These are phyloP conservation scores for Umbelopsis sp. DNA, from an alignment of 192 early-diverging fungal species.

Conservation along the genomic window DNA sequence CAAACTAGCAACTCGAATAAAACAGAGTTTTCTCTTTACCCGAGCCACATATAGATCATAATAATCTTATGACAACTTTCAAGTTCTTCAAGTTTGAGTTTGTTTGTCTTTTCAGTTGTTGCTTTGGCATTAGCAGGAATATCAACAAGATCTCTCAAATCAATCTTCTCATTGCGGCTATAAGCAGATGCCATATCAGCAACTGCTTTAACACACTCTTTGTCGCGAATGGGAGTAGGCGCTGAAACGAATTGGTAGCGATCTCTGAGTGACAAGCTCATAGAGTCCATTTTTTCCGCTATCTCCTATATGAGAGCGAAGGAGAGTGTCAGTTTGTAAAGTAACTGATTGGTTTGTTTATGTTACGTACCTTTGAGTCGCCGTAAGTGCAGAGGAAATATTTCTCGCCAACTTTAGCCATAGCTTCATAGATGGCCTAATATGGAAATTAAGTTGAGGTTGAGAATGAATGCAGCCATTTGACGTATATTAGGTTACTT, in stretches of 20 bases:
- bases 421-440: conserved; percentile 69
- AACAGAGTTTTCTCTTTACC: conserved; percentile 39
- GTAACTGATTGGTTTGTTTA: not conserved
- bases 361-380: conserved; percentile 53
- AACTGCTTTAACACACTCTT: conserved; percentile 15
- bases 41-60: conserved; percentile 89
- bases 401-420: conserved; percentile 63
- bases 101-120: conserved; percentile 32
- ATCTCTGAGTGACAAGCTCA: conserved; percentile 66
- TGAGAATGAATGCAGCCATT: not conserved
- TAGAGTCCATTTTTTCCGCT: conserved; percentile 62
- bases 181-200: conserved; percentile 24
- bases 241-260: conserved; percentile 71
- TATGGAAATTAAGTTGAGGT: conserved; percentile 5
- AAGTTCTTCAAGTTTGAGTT: conserved; percentile 43
- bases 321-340: not conserved
- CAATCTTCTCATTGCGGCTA: conserved; percentile 43
- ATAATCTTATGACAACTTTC: conserved; percentile 80
- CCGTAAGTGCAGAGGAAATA: conserved; percentile 82
- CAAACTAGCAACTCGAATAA: not conserved
- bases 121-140: conserved; percentile 41
- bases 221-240: conserved; percentile 56
- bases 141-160: conserved; percentile 51
- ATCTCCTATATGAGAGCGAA: conserved; percentile 37
- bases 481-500: conserved; percentile 21